Percentiles rank a stretch among this genome's conserved stretches.
Conservation (phyloP, 164 flowering plant genomes). For the Euptelea pleiosperma region DNA sequence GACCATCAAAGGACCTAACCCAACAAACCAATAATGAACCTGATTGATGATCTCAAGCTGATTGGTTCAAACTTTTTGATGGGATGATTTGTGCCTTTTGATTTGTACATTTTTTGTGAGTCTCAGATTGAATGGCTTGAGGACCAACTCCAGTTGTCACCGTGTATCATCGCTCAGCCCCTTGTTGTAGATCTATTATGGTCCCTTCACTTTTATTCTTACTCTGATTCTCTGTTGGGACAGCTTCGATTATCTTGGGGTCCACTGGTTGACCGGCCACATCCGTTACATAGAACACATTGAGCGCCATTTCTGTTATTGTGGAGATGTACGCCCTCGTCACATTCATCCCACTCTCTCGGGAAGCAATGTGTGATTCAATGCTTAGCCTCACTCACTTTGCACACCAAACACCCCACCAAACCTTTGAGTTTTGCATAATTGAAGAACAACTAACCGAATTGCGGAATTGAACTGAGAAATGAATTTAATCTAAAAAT, state of each 20-base stretch:
- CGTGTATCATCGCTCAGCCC: conserved; percentile 25
- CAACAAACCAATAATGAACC: too few species aligned
- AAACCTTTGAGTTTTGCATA: not conserved
- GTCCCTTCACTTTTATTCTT: conserved; percentile 68
- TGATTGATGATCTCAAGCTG: too few species aligned
- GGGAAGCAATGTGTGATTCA: conserved; percentile 62
- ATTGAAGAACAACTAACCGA: not conserved
- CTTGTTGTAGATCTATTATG: conserved; percentile 33
- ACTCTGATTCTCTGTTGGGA: conserved; percentile 63
- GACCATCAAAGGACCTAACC: too few species aligned
- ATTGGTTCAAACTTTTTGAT: too few species aligned
- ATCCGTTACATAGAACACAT: conserved; percentile 73
- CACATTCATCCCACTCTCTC: conserved; percentile 86
- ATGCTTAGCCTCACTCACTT: conserved; percentile 34
- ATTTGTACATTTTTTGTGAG: too few species aligned
- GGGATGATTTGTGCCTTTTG: too few species aligned
- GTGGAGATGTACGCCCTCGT: conserved; percentile 89
- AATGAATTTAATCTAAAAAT: too few species aligned
- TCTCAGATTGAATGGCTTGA: too few species aligned
- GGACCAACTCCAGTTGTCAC: conserved; percentile 35
- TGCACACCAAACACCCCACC: not conserved
- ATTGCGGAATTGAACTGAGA: not conserved
- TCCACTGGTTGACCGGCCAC: conserved; percentile 57
- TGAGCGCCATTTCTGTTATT: conserved; percentile 41
- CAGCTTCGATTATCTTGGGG: conserved; percentile 53